phyloP scores from a whole-genome alignment of 2,329 filamentous ascomycete species.

The Pestalotiopsis sp. region DNA sequence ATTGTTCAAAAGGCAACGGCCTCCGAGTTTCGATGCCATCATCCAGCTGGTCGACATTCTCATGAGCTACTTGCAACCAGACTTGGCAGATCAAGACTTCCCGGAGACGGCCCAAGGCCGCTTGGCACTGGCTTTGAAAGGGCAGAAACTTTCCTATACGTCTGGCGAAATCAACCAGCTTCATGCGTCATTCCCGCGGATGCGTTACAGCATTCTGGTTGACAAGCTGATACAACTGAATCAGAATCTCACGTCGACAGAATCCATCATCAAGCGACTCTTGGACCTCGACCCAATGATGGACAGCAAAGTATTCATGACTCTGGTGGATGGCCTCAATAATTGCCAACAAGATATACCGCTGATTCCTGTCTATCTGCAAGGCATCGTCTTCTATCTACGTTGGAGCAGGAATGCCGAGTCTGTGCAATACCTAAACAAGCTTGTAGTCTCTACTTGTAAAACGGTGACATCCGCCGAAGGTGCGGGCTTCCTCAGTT shows the following conservation, averaged over 20 bases:
- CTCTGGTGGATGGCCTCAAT: constrained; percentile 56
- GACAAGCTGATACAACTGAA: constrained; percentile 68
- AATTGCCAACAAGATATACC: constrained; percentile 46
- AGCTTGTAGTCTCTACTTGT: constrained; percentile 46
- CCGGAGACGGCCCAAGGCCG: constrained; percentile 42
- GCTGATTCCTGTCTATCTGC: constrained; percentile 57
- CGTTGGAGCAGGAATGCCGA: constrained; percentile 36
- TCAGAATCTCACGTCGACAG: constrained; percentile 53
- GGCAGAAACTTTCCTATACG: constrained; percentile 45
- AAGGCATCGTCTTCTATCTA: constrained; percentile 58
- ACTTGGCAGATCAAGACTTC: constrained; percentile 35
- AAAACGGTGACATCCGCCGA: constrained; percentile 47
- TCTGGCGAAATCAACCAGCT: constrained; percentile 47
- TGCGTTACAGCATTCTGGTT: constrained; percentile 53
- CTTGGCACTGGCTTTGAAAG: constrained; percentile 31
- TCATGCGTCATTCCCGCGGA: constrained; percentile 41
- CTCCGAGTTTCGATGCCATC: constrained; percentile 55
- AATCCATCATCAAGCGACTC: constrained; percentile 59
- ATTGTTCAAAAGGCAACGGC: constrained; percentile 54
- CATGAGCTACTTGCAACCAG: constrained; percentile 43
- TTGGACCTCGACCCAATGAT: constrained; percentile 53
- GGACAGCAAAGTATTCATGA: constrained; percentile 53
- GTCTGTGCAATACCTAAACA: constrained; percentile 40
- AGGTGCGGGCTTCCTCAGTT: constrained; percentile 49
- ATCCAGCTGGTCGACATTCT: constrained; percentile 52